Evolutionary conservation across 2,329 filamentous ascomycete genomes (phyloP).

Genomic region (Fusarium beomiforme): DNA sequence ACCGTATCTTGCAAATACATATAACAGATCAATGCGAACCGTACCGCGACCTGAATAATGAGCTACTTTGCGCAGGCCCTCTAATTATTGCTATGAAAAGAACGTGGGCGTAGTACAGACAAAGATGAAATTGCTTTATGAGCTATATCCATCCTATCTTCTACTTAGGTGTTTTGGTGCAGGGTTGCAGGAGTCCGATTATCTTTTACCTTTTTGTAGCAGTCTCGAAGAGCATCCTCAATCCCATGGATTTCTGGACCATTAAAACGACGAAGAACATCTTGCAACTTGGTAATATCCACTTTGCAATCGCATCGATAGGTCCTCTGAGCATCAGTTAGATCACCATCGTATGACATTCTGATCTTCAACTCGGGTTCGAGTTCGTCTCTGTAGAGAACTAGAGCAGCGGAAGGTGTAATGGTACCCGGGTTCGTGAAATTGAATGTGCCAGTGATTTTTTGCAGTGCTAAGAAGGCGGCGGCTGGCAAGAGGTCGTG

Average conservation of each 20-base stretch:
- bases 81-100: not conserved
- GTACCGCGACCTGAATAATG: too few species aligned
- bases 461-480: constrained; percentile 67
- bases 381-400: not conserved
- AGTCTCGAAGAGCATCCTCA: not conserved
- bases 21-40: too few species aligned
- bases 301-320: constrained; percentile 58
- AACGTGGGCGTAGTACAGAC: too few species aligned
- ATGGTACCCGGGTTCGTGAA: constrained; percentile 77
- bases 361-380: not conserved
- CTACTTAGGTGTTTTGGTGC: too few species aligned
- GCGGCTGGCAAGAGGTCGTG: constrained; percentile 70
- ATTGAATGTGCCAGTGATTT: constrained; percentile 72
- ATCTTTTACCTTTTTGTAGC: too few species aligned
- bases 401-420: not conserved
- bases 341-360: not conserved
- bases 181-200: not conserved
- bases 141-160: too few species aligned
- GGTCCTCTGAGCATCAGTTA: not conserved
- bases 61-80: not conserved
- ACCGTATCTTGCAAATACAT: too few species aligned
- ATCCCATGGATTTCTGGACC: not conserved
- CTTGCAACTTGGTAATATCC: not conserved
- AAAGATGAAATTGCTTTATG: too few species aligned
- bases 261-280: not conserved